These are phyloP conservation scores for Verticillium nubilum DNA, from an alignment of 2,329 filamentous ascomycete species.

Conservation along the genomic window DNA sequence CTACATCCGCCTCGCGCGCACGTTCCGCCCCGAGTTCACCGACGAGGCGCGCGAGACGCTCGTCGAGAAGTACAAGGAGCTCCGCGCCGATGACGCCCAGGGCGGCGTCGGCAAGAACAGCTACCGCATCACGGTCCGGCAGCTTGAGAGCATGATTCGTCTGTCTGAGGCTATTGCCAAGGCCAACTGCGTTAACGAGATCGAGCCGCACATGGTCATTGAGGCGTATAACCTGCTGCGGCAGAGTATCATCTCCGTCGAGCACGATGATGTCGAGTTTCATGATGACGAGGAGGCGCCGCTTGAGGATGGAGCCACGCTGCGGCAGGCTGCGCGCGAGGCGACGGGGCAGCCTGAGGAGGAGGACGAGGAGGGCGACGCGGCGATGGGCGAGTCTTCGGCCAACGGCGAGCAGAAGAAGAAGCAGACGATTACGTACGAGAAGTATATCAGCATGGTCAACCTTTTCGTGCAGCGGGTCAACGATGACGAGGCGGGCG, in stretches of 20 bases:
- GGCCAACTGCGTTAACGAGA: slow-evolving; percentile 90
- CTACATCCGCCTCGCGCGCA: slow-evolving; percentile 93
- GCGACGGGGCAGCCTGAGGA: slow-evolving; percentile 40
- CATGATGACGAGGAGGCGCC: slow-evolving; percentile 62
- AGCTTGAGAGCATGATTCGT: slow-evolving; percentile 93
- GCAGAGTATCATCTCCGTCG: slow-evolving; percentile 94
- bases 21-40: slow-evolving; percentile 90
- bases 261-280: slow-evolving; percentile 95
- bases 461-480: slow-evolving; percentile 80
- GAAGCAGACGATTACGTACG: slow-evolving; percentile 88
- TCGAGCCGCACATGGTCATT: slow-evolving; percentile 76
- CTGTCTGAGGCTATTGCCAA: slow-evolving; percentile 97
- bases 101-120: slow-evolving; percentile 91
- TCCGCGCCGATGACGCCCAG: slow-evolving; percentile 87
- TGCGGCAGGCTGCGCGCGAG: slow-evolving; percentile 32
- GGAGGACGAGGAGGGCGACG: slow-evolving; percentile 41
- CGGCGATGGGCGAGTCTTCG: slow-evolving; percentile 28
- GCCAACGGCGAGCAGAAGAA: slow-evolving; percentile 37
- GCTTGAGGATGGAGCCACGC: slow-evolving; percentile 38
- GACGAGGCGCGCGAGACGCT: slow-evolving; percentile 79
- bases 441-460: slow-evolving; percentile 89
- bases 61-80: slow-evolving; percentile 91
- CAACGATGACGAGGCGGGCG: slow-evolving; percentile 70
- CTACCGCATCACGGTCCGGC: slow-evolving; percentile 94
- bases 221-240: slow-evolving; percentile 89